Percentiles rank a stretch among this genome's conserved stretches.
Conservation (phyloP, 1,139 yeast species). For the Pichiaceae sp. region DNA sequence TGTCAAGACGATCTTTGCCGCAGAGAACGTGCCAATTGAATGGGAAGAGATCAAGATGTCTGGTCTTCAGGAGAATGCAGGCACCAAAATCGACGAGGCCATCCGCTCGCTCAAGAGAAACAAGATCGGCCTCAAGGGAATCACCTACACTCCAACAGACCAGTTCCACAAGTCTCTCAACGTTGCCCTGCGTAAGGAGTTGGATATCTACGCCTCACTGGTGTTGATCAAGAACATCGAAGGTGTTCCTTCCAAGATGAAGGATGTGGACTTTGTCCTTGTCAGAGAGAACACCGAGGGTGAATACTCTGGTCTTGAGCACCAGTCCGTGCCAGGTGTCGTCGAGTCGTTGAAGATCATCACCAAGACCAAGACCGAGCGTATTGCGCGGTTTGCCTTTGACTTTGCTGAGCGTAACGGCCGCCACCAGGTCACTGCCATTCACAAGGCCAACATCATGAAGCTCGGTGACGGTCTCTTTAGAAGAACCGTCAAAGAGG, state of each 20-base stretch:
- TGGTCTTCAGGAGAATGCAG: slow-evolving; percentile 51
- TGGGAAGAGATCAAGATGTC: slow-evolving; percentile 90
- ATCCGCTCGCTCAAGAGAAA: slow-evolving; percentile 90
- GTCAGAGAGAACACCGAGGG: slow-evolving; percentile 98
- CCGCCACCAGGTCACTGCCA: slow-evolving; percentile 90
- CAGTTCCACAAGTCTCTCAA: slow-evolving; percentile 74
- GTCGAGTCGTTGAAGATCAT: slow-evolving; percentile 94
- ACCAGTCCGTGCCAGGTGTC: slow-evolving; percentile 95
- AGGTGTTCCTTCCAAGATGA: slow-evolving; percentile 85
- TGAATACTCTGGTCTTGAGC: slow-evolving; percentile 98
- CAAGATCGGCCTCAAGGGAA: slow-evolving; percentile 95
- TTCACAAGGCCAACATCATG: slow-evolving; percentile 99
- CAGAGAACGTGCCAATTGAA: slow-evolving; percentile 83
- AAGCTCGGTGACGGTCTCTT: slow-evolving; percentile 97
- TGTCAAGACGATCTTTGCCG: slow-evolving; percentile 81
- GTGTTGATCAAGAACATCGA: slow-evolving; percentile 91
- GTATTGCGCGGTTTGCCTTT: slow-evolving; percentile 95
- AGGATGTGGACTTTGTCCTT: slow-evolving; percentile 84
- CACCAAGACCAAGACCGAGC: slow-evolving; percentile 91
- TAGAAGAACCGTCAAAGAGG: slow-evolving; percentile 86
- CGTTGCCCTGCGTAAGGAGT: slow-evolving; percentile 93
- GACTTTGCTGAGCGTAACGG: slow-evolving; percentile 91
- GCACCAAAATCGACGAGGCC: slow-evolving; percentile 65
- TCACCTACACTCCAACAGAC: slow-evolving; percentile 76
- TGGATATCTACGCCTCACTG: slow-evolving; percentile 90